A percentile compares a stretch with the other conserved stretches of the same genome.
These are phyloP conservation scores for Lactifluus subvellereus DNA, from an alignment of 768 basidiomycete genomes.

Conservation along the genomic window DNA sequence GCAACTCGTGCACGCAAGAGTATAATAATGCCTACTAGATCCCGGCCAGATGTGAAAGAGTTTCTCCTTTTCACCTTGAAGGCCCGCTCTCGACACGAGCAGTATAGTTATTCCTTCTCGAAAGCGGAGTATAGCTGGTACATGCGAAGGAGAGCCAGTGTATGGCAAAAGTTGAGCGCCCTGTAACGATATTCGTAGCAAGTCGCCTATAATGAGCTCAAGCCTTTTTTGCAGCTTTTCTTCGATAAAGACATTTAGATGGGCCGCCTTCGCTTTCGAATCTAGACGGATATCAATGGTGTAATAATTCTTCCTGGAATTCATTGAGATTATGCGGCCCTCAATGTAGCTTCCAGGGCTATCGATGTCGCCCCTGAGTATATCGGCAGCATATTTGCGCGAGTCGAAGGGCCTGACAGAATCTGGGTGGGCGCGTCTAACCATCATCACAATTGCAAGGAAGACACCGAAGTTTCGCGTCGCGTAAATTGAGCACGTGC, in stretches of 20 bases:
- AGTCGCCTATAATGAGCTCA: slow-evolving; percentile 9
- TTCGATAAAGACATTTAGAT: slow-evolving; percentile 6
- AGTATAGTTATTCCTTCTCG: slow-evolving; percentile 11
- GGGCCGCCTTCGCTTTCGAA: neutral
- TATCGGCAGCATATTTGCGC: slow-evolving; percentile 1
- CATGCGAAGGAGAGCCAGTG: neutral
- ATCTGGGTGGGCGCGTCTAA: slow-evolving; percentile 8
- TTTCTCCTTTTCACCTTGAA: slow-evolving; percentile 3
- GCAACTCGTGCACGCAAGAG: neutral
- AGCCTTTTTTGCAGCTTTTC: slow-evolving; percentile 9
- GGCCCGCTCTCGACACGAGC: slow-evolving; percentile 9
- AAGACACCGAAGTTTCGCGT: neutral
- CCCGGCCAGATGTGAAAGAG: slow-evolving; percentile 6
- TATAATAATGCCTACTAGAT: neutral
- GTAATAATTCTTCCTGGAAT: slow-evolving; percentile 4
- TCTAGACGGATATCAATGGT: slow-evolving; percentile 7
- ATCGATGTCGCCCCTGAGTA: slow-evolving; percentile 1
- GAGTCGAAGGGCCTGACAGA: neutral
- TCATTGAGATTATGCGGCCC: slow-evolving; percentile 2
- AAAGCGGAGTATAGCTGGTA: slow-evolving; percentile 5
- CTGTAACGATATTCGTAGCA: neutral
- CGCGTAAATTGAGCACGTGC: neutral
- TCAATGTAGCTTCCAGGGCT: slow-evolving; percentile 9
- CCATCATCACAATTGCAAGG: neutral
- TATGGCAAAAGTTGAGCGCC: slow-evolving; percentile 10